Evolutionary conservation across 2,329 filamentous ascomycete genomes (phyloP), one percentile per base, ranked within the genome.

Genomic region (Fusarium beomiforme): DNA sequence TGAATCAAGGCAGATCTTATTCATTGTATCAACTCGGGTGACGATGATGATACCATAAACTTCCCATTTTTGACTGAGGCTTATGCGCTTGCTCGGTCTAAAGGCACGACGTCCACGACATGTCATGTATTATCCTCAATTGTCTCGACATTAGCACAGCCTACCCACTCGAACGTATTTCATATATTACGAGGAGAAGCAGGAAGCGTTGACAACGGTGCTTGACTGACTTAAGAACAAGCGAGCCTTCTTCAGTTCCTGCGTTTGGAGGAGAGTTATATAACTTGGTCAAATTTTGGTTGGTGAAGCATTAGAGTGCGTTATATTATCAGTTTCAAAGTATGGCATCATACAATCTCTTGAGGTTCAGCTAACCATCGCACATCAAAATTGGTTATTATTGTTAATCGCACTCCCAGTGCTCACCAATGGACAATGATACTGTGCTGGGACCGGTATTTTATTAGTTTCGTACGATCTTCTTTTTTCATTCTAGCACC

Each of bases 1-100:
- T 67, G 59, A 56, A 66, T 59, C 60, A 72, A 62, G 46, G 43
- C 62, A 64, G 34, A 39, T 51, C 34, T 58, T 67, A 67, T 55
- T 70, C 54, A 53, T 65, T 42, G 37, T 41, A 61, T 49, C 29
- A 55, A 31, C 56, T 44, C 21, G 23, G n/a, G n/a, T n/a, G 26
- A 37, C 31, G 43, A 65, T 47, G 41, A 33, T 44, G 23, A 42
- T 29, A 37, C 24, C 23, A 42, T 21, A 26, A n/a, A 19, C 16
- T 34, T 21, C 21, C 33, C 24, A 16, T 21, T 24, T 51, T 26
- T 42, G 41, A 31, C 21, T 8, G 26, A 57, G 47, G 44, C 43
- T 26, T 23, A 14, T 37, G 29, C 50, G n/a, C 54, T 60, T 51
- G 23, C 19, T 57, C 34, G 34, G 43, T 39, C 21, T 24, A 36